These are phyloP conservation scores for Aspergillus tanneri DNA, from an alignment of 2,329 filamentous ascomycete species.

Conservation along the genomic window DNA sequence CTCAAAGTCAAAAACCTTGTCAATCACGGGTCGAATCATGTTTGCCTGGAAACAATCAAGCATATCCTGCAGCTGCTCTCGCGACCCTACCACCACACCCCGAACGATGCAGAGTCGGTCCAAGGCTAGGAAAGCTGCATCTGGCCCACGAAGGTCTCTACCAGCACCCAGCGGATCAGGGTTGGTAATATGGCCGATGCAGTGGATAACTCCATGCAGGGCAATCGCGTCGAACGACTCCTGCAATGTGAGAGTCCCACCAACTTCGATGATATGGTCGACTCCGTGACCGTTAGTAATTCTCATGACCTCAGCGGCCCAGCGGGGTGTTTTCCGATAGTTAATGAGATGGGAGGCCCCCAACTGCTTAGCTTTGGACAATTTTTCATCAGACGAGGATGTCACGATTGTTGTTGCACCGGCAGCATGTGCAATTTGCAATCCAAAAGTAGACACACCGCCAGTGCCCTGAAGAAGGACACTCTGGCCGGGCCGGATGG, in stretches of 20 bases:
- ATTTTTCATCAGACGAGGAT: constrained; percentile 19
- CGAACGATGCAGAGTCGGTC: constrained; percentile 49
- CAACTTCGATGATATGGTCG: constrained; percentile 60
- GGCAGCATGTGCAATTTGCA: constrained; percentile 8
- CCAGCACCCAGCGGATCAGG: constrained; percentile 6
- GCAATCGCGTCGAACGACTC: constrained; percentile 47
- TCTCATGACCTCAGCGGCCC: constrained; percentile 43
- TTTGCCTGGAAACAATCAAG: constrained; percentile 52
- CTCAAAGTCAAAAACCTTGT: constrained; percentile 51
- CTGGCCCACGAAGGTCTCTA: constrained; percentile 2
- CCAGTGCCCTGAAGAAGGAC: constrained; percentile 14
- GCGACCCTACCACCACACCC: constrained; percentile 52
- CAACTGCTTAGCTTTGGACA: constrained; percentile 12
- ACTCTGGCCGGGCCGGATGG: constrained; percentile 3
- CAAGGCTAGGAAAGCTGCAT: constrained; percentile 29
- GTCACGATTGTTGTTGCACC: constrained; percentile 15
- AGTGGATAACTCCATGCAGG: constrained; percentile 49
- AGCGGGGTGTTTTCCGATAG: constrained; percentile 8
- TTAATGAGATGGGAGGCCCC: constrained; percentile 12
- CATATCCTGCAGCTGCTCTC: constrained; percentile 56
- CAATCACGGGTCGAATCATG: constrained; percentile 22
- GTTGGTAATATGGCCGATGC: constrained; percentile 37
- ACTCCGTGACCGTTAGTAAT: constrained; percentile 51
- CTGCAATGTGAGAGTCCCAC: constrained; percentile 55
- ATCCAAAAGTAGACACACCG: constrained; percentile 8